These are phyloP conservation scores for Marasmius tenuissimus DNA, from an alignment of 1,284 basidiomycete species.

Conservation along the genomic window DNA sequence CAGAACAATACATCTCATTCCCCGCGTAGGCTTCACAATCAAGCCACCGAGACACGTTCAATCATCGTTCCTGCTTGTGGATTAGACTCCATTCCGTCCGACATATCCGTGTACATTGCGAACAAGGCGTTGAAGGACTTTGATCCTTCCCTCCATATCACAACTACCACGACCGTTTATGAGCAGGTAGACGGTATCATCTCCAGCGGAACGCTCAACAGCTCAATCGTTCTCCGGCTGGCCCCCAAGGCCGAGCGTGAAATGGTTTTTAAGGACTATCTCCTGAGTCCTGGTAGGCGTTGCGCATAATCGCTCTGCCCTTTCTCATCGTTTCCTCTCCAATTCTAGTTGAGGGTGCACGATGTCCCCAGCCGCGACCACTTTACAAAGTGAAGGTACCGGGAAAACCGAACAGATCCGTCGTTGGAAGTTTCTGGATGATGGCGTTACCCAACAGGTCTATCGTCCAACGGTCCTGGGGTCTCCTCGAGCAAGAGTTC, in stretches of 20 bases:
- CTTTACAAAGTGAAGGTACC: slow-evolving; percentile 51
- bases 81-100: slow-evolving; percentile 74
- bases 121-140: slow-evolving; percentile 42
- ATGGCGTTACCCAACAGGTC: slow-evolving; percentile 66
- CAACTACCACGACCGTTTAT: slow-evolving; percentile 48
- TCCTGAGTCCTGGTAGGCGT: slow-evolving; percentile 55
- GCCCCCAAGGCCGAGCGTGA: slow-evolving; percentile 40
- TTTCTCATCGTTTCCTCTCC: background rate
- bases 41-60: slow-evolving; percentile 63
- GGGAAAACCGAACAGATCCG: slow-evolving; percentile 27
- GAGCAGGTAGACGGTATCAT: slow-evolving; percentile 45
- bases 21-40: slow-evolving; percentile 53
- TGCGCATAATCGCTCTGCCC: background rate
- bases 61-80: slow-evolving; percentile 73
- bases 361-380: slow-evolving; percentile 34
- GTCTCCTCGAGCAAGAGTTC: slow-evolving; percentile 53
- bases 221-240: slow-evolving; percentile 51
- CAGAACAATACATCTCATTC: background rate
- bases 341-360: slow-evolving; percentile 40
- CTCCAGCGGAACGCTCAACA: slow-evolving; percentile 72
- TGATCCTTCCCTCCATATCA: slow-evolving; percentile 23
- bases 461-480: slow-evolving; percentile 80
- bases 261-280: slow-evolving; percentile 40
- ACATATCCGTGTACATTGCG: slow-evolving; percentile 58
- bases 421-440: slow-evolving; percentile 60